Base-by-base conservation (phyloP, 352 stramenopile genomes). In the Phytophthora tubulina region DNA sequence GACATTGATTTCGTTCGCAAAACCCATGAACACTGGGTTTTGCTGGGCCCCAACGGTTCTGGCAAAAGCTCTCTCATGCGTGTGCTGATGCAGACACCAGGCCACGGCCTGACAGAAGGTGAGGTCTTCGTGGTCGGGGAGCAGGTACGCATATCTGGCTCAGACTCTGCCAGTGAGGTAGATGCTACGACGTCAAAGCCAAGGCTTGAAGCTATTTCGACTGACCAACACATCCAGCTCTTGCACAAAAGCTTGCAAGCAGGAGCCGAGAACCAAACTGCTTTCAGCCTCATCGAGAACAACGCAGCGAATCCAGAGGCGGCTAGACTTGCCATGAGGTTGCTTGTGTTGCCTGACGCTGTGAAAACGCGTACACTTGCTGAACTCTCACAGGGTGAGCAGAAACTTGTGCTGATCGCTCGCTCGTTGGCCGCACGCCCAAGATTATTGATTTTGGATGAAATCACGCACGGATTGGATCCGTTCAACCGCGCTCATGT, bases 381-480 rank as follows among this genome's bases (percentile, higher is more conserved):
- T 10, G 67, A 88, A 5, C 77, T 98, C 7, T 97, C 92, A 14
- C 93, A 98, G 66, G 95, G 95, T 31, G 82, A 98, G 66, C 95
- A 98, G 82, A 97, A 97, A 67, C 72, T 98, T 1, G 81, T 96
- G 10, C 76, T 98, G 33, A 90, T 98, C 61, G 92, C 89, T 35
- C 84, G 82, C 3, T 86, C 93, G 1, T 62, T 98, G 45, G 90
- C 89, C 0, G 67, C 78, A 31, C 72, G 84, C 11, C 92, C 95
- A 3, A 66, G 82, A 33, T 72, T 98, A 11, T 72, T 98, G 13
- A 85, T 98, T 45, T 65, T 98, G 41, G 95, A 98, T 73, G 95
- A 98, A 80, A 93, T 96, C 46, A 96, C 86, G 6, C 94, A 98
- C 73, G 95, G 93, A 2, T 78, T 98, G 4, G 95, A 98, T 72